Evolutionary conservation across 208 protist genomes (phyloP).

Genomic region (Novymonas esmeraldas): DNA sequence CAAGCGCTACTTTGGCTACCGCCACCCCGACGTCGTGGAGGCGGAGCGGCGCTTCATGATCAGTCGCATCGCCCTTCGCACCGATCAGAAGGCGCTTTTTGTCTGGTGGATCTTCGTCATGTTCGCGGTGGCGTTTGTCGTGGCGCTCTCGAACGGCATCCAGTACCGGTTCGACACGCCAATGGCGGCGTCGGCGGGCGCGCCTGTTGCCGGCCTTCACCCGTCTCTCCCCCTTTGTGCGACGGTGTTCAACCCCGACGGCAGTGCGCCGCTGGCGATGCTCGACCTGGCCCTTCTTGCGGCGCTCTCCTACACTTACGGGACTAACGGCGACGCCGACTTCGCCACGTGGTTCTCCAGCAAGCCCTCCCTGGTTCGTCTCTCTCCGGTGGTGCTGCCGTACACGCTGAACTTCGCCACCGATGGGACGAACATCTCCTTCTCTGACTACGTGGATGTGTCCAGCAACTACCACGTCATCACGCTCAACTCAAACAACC

Average conservation of each 20-base stretch:
- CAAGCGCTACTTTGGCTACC: constrained; percentile 68
- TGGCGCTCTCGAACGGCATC: constrained; percentile 65
- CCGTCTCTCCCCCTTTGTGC: constrained; percentile 45
- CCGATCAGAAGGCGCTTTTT: constrained; percentile 79
- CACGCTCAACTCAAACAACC: constrained; percentile 81
- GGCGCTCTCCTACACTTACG: constrained; percentile 79
- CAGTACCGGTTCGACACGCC: constrained; percentile 48
- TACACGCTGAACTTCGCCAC: constrained; percentile 72
- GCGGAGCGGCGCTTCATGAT: constrained; percentile 61
- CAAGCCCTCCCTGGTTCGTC: constrained; percentile 57
- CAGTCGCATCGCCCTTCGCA: constrained; percentile 60
- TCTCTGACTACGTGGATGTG: constrained; percentile 81
- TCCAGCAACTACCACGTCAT: constrained; percentile 79
- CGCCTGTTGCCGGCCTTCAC: constrained; percentile 21
- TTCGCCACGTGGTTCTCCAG: constrained; percentile 84
- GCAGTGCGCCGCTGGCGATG: constrained; percentile 48
- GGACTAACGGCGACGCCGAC: constrained; percentile 57
- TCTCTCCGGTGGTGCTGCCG: constrained; percentile 54
- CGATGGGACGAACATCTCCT: constrained; percentile 63
- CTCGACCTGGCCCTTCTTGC: constrained; percentile 75
- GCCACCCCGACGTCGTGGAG: constrained; percentile 72
- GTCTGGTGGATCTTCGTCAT: constrained; percentile 87
- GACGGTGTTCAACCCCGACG: constrained; percentile 56
- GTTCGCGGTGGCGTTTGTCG: constrained; percentile 71
- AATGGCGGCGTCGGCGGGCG: constrained; percentile 39